Evolutionary conservation across 257 asterid species (phyloP).

Genomic region (Solanum etuberosum): DNA sequence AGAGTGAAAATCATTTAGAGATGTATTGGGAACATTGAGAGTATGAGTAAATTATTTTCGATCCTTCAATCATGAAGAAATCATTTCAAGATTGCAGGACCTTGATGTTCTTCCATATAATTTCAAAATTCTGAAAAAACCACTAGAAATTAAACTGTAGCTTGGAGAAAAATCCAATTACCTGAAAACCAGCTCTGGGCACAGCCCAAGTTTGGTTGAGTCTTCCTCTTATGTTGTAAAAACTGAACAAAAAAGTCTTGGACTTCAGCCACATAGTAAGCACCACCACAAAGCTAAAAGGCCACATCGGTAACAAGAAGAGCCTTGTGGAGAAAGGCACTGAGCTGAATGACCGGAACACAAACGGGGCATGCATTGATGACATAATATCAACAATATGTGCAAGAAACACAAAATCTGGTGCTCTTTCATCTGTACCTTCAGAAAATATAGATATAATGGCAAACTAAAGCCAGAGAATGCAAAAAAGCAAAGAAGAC

Average conservation of each 20-base stretch:
- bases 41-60: background rate
- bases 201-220: conserved; percentile 74
- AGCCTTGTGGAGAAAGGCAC: conserved; percentile 48
- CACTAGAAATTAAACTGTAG: background rate
- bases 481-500: background rate
- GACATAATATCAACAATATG: conserved; percentile 81
- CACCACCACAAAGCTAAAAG: conserved; percentile 38
- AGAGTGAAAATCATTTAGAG: too few species aligned
- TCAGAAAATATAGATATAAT: background rate
- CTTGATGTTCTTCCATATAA: background rate
- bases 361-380: conserved; percentile 54
- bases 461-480: background rate
- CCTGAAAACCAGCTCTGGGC: conserved; percentile 96
- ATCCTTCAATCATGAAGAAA: background rate
- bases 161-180: background rate
- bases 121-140: background rate
- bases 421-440: conserved; percentile 54
- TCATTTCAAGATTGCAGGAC: background rate
- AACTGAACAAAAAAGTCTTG: conserved; percentile 59
- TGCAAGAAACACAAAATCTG: conserved; percentile 88
- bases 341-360: conserved; percentile 76
- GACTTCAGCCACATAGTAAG: conserved; percentile 82
- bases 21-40: background rate
- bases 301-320: conserved; percentile 79
- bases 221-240: conserved; percentile 66